Evolutionary conservation across 352 stramenopile genomes (phyloP).

Genomic region (Phytophthora tubulina): DNA sequence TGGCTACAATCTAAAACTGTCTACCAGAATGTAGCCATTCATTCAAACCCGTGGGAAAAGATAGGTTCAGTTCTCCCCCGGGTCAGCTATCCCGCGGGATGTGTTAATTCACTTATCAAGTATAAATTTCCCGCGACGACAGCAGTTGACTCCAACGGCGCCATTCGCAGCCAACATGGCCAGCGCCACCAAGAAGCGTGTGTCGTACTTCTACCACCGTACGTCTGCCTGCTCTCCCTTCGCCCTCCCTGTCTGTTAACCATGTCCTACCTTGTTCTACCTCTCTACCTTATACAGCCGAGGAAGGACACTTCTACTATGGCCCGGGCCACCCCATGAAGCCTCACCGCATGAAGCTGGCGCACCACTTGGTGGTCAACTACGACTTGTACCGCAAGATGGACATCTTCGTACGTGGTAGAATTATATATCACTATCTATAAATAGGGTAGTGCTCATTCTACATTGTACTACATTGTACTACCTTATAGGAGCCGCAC

Average conservation of each 20-base stretch:
- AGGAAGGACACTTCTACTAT: slow-evolving; percentile 98
- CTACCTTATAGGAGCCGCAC: slow-evolving; percentile 68
- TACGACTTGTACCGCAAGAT: slow-evolving; percentile 99
- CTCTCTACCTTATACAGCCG: slow-evolving; percentile 59
- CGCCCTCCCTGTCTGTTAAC: neutral
- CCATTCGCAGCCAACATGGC: slow-evolving; percentile 31
- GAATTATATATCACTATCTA: neutral
- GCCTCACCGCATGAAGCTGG: slow-evolving; percentile 96
- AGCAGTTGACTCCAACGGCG: slow-evolving; percentile 6
- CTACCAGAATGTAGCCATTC: too few relatives aligned
- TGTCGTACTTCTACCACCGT: slow-evolving; percentile 92
- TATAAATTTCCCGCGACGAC: too few relatives aligned
- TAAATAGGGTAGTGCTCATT: slow-evolving; percentile 4
- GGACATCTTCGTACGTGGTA: slow-evolving; percentile 95
- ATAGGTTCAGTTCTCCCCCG: too few relatives aligned
- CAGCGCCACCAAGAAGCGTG: slow-evolving; percentile 74
- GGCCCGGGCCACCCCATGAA: slow-evolving; percentile 98
- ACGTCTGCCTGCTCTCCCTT: slow-evolving; percentile 28
- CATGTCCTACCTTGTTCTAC: slow-evolving; percentile 3
- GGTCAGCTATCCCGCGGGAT: neutral
- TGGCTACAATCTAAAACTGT: too few relatives aligned
- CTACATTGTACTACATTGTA: neutral
- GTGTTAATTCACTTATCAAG: too few relatives aligned
- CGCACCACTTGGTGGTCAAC: slow-evolving; percentile 98
- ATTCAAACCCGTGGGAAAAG: too few relatives aligned